Evolutionary conservation across 208 protist species (phyloP).

Genomic region (Leptomonas pyrrhocoris): DNA sequence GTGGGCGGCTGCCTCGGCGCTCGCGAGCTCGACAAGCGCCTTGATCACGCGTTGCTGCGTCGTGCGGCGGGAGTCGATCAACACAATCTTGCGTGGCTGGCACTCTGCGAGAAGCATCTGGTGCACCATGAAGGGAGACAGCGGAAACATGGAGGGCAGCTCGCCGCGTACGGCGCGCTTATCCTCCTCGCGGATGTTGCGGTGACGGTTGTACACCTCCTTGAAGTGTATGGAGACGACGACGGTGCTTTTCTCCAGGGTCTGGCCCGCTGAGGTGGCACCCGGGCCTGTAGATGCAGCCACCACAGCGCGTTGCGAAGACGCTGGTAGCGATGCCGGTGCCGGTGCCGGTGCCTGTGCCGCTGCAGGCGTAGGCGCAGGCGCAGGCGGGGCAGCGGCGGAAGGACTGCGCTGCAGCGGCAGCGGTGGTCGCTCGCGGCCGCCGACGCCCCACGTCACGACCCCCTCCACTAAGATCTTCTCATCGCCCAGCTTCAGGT

Average conservation of each 20-base stretch:
- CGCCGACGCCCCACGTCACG: slow-evolving; percentile 26
- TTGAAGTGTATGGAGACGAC: slow-evolving; percentile 24
- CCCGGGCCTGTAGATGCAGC: not conserved
- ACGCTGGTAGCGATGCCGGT: not conserved
- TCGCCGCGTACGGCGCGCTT: not conserved
- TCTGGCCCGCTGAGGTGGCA: not conserved
- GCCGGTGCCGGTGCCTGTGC: not conserved
- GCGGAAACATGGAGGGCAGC: slow-evolving; percentile 16
- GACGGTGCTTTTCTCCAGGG: not conserved
- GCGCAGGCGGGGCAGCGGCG: too few species aligned
- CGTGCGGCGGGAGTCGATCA: slow-evolving; percentile 28
- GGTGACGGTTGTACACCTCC: slow-evolving; percentile 27
- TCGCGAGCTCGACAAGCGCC: slow-evolving; percentile 61
- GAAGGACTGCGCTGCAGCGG: not conserved
- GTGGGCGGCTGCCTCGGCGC: slow-evolving; percentile 28
- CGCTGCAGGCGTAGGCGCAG: too few species aligned
- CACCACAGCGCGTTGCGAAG: not conserved
- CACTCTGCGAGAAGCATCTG: slow-evolving; percentile 49
- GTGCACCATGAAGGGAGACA: slow-evolving; percentile 61
- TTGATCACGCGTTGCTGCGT: slow-evolving; percentile 20
- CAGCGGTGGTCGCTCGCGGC: slow-evolving; percentile 5
- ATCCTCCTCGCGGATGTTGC: slow-evolving; percentile 10
- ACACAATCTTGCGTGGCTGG: slow-evolving; percentile 45
- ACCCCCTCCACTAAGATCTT: slow-evolving; percentile 63
- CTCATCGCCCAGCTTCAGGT: slow-evolving; percentile 45